These are phyloP conservation scores for Claviceps sorghi DNA, from an alignment of 2,329 filamentous ascomycete species.

Conservation along the genomic window DNA sequence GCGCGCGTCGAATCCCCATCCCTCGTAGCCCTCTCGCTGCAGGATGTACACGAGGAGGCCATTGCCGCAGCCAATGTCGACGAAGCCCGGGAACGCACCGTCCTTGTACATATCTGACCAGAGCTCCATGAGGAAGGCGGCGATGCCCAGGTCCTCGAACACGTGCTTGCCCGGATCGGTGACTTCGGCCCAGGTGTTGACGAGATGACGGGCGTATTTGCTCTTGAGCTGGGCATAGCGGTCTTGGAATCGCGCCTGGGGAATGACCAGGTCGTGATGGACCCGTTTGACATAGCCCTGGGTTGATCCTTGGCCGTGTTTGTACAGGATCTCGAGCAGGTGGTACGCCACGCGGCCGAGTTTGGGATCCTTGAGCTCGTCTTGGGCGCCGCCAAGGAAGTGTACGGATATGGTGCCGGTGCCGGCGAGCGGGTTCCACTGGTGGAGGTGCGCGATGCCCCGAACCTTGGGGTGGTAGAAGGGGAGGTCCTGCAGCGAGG, in stretches of 20 bases:
- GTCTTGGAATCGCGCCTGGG: conserved; percentile 64
- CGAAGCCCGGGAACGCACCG: conserved; percentile 63
- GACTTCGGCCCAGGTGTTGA: conserved; percentile 66
- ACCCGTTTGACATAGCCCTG: conserved; percentile 67
- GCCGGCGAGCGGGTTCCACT: conserved; percentile 32
- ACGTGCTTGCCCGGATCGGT: conserved; percentile 87
- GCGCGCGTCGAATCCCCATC: conserved; percentile 90
- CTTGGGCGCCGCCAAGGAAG: conserved; percentile 36
- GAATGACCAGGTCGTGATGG: conserved; percentile 67
- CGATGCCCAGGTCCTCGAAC: conserved; percentile 85
- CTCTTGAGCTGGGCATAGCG: conserved; percentile 69
- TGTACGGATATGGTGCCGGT: conserved; percentile 43
- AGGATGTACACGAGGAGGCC: conserved; percentile 79
- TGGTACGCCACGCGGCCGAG: conserved; percentile 54
- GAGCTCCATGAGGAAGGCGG: conserved; percentile 81
- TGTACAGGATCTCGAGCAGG: conserved; percentile 53
- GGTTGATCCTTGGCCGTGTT: conserved; percentile 53
- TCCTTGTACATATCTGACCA: conserved; percentile 69
- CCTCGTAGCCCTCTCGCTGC: conserved; percentile 61
- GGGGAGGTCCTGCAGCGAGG: conserved; percentile 48
- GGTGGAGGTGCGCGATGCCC: conserved; percentile 62
- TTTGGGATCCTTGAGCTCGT: conserved; percentile 24
- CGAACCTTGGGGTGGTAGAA: conserved; percentile 77
- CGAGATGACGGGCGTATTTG: conserved; percentile 58
- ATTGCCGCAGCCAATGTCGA: conserved; percentile 93